Base-by-base conservation (phyloP, 805 yeast species). In the Cyberlindnera euphorbiae region DNA sequence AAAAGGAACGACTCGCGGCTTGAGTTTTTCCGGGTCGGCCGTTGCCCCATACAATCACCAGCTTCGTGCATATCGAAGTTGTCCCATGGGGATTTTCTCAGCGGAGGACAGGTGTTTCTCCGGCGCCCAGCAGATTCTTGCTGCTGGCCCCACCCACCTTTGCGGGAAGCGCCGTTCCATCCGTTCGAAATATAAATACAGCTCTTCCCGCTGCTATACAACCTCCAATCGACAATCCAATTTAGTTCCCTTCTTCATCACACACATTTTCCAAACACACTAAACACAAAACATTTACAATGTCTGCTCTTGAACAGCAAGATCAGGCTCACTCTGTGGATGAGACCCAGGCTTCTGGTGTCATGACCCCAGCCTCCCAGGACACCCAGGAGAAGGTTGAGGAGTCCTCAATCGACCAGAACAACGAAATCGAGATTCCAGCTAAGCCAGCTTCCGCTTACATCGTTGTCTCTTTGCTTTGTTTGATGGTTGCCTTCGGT, bases 401-500 rank as follows among this genome's bases (percentile, higher is more conserved):
- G 13, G 33, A 30, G 16, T 34, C 38, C 26, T 41, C 44, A 14
- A 38, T 36, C 24, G 44, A 40, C 26, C 29, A 40, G 15, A 21
- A 31, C 2, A 11, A 23, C 9, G 16, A 18, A 9, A 26, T n/a
- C 12, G 38, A 34, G 9, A 37, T 52, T 51, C 45, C 66, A 49
- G 58, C 52, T 24, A 61, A 60, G 39, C 60, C 64, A 15, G 52
- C 52, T 17, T 46, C 53, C 11, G 63, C 55, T 11, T 56, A 56
- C 34, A 19, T 55, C 9, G 46, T 59, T 9, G 58, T 60, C 8
- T 54, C 52, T 13, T 30, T 50, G 11, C 51, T 56, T 18, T 62
- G 66, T 55, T 27, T 55, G n/a, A 51, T 61, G 59, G 74, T 81
- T 46, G 83, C 86, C 22, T 81, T 81, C 45, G 87, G 86, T 63